Evolutionary conservation across 768 basidiomycete species (phyloP), one percentile per base, ranked within the genome.

Genomic region (Strobilomyces dryophilus): DNA sequence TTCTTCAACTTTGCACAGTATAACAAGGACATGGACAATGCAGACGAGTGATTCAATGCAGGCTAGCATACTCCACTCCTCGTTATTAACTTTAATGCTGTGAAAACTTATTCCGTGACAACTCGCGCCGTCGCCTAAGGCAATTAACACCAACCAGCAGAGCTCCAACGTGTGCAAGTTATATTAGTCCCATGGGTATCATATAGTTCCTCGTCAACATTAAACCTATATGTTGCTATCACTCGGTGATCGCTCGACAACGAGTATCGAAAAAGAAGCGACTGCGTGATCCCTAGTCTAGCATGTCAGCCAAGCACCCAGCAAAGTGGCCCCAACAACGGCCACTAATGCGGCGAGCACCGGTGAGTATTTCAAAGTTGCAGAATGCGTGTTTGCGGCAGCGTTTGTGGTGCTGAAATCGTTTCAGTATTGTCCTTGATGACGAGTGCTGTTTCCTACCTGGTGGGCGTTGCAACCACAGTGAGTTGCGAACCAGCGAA

Each of bases 21-120:
- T 49, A 86, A 89, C 75, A 87, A 82, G 76, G 79, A 89, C 61
- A 70, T 89, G 76, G 59, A 58, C 44, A 65, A 71, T 50, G 67
- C 64, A 21, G 59, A 64, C 18, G 65, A 59, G 47, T 66, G 31
- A 58, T 45, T 27, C 9, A 6, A 29, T 29, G 6, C 10, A 11
- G 21, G 26, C 43, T 48, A 42, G 40, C 45, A 52, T 47, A 39
- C 32, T 32, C 35, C 24, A 29, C n/a, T 24, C 26, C 17, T 7
- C 15, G 9, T 24, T 27, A 43, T 24, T 27, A 43, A 8, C 24
- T 12, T 17, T 15, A 24, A 8, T 43, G 14, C 15, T 8, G 24
- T 43, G n/a, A 24, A 24, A 41, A 24, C 29, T 29, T 5, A 11
- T 46, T 37, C 9, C 47, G 41, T 43, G 34, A 42, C 20, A 49